Conservation (phyloP, 139 green algal species). For the Chlorella sp. region DNA sequence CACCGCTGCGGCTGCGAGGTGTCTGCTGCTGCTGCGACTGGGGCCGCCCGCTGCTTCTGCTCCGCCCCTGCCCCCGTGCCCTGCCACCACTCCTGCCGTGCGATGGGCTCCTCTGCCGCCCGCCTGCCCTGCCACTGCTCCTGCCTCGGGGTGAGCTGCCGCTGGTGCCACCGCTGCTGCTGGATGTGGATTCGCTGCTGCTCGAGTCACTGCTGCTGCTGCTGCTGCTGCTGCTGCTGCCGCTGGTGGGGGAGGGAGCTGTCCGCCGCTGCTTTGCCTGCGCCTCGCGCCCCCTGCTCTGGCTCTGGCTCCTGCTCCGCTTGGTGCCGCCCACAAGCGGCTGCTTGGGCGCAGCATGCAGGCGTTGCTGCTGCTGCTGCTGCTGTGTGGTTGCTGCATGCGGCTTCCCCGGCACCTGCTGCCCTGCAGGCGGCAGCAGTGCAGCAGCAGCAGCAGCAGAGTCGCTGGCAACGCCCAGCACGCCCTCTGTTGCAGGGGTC, state of each 20-base stretch:
- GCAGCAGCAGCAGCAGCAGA: too few species aligned
- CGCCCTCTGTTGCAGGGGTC: too few species aligned
- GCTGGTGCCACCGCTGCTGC: not conserved
- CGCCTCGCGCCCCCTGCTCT: not conserved
- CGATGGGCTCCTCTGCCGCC: not conserved
- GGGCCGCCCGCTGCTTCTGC: too few species aligned
- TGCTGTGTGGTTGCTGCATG: not conserved
- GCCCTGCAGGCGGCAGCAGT: not conserved
- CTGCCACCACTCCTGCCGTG: not conserved
- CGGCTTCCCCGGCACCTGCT: not conserved
- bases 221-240: not conserved
- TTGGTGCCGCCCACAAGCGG: too few species aligned
- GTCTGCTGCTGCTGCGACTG: not conserved
- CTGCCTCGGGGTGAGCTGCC: not conserved
- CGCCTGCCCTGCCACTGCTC: not conserved
- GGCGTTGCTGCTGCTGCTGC: slow-evolving; percentile 1
- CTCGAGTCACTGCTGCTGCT: not conserved
- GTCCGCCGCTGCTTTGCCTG: not conserved
- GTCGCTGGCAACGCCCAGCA: too few species aligned
- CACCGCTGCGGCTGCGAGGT: not conserved
- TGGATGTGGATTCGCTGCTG: not conserved
- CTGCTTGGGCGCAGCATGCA: too few species aligned
- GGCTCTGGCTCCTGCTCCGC: not conserved
- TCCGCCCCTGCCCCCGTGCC: not conserved
- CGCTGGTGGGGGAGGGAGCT: not conserved